These are phyloP conservation scores for Teunomyces cretensis DNA, from an alignment of 805 yeast genomes.

Conservation along the genomic window DNA sequence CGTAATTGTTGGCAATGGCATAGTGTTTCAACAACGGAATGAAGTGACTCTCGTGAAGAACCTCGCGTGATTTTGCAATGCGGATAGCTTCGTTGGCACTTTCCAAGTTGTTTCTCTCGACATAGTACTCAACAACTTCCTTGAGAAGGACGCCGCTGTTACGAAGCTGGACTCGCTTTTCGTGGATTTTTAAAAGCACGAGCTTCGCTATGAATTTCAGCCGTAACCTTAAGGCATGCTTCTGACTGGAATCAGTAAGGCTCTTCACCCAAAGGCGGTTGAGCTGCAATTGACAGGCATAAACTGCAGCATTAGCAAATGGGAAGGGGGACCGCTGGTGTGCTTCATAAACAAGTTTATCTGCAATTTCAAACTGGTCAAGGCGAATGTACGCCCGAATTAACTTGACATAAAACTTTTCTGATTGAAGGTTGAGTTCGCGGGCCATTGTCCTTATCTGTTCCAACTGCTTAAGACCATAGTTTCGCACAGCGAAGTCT, in stretches of 20 bases:
- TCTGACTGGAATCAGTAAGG: slow-evolving; percentile 10
- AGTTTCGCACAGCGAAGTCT: slow-evolving; percentile 20
- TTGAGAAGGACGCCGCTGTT: slow-evolving; percentile 16
- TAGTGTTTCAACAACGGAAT: slow-evolving; percentile 29
- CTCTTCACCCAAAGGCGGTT: slow-evolving; percentile 27
- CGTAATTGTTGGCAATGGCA: slow-evolving; percentile 15
- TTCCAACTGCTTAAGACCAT: slow-evolving; percentile 19
- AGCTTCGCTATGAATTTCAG: slow-evolving; percentile 12
- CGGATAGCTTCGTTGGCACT: slow-evolving; percentile 23
- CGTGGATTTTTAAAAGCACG: slow-evolving; percentile 9
- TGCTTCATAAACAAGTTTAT: slow-evolving; percentile 28
- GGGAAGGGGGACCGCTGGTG: slow-evolving; percentile 30
- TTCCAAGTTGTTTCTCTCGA: slow-evolving; percentile 14
- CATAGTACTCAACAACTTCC: slow-evolving; percentile 27
- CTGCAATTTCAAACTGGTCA: slow-evolving; percentile 34
- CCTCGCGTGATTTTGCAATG: slow-evolving; percentile 13
- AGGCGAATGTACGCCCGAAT: slow-evolving; percentile 28
- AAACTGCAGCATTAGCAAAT: slow-evolving; percentile 25
- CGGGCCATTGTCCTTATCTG: slow-evolving; percentile 17
- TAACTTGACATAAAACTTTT: slow-evolving; percentile 25
- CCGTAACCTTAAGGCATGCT: slow-evolving; percentile 9
- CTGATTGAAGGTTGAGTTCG: slow-evolving; percentile 17
- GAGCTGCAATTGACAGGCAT: slow-evolving; percentile 28
- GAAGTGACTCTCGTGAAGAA: slow-evolving; percentile 26
- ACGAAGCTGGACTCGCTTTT: slow-evolving; percentile 7